Conservation (phyloP, 108 stramenopile species). For the Stephanodiscus minutulus region DNA sequence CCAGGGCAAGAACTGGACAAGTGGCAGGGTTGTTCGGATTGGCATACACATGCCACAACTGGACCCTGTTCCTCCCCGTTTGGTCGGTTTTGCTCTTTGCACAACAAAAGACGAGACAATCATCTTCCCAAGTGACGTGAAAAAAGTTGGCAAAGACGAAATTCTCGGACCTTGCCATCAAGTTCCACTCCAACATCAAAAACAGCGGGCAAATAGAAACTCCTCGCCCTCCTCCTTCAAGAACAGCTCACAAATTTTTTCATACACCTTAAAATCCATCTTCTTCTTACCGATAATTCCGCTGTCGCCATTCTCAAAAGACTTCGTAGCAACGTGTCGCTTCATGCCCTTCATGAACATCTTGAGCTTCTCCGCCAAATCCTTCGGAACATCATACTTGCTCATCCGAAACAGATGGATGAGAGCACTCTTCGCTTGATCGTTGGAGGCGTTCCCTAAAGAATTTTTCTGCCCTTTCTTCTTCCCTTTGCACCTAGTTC, state of each 20-base stretch:
- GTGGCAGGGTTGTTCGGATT: slow-evolving; percentile 15
- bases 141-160: slow-evolving; percentile 11
- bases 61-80: not conserved
- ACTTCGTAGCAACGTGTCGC: not conserved
- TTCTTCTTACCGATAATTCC: slow-evolving; percentile 1
- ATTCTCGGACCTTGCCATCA: slow-evolving; percentile 25
- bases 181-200: slow-evolving; percentile 20
- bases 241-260: slow-evolving; percentile 6
- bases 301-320: not conserved
- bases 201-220: slow-evolving; percentile 21
- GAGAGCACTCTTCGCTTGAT: slow-evolving; percentile 1
- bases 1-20: slow-evolving; percentile 27
- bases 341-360: not conserved
- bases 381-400: not conserved
- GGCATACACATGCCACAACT: slow-evolving; percentile 33
- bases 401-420: not conserved
- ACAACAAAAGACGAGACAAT: slow-evolving; percentile 20
- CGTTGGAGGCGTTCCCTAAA: not conserved
- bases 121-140: slow-evolving; percentile 13
- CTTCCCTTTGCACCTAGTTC: not conserved
- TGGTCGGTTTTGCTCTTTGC: slow-evolving; percentile 24
- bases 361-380: not conserved
- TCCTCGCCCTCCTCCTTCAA: slow-evolving; percentile 8
- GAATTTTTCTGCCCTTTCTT: not conserved
- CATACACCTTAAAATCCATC: slow-evolving; percentile 15